phyloP scores from a whole-genome alignment of 306 rosid genomes.

The Dryas drummondii region DNA sequence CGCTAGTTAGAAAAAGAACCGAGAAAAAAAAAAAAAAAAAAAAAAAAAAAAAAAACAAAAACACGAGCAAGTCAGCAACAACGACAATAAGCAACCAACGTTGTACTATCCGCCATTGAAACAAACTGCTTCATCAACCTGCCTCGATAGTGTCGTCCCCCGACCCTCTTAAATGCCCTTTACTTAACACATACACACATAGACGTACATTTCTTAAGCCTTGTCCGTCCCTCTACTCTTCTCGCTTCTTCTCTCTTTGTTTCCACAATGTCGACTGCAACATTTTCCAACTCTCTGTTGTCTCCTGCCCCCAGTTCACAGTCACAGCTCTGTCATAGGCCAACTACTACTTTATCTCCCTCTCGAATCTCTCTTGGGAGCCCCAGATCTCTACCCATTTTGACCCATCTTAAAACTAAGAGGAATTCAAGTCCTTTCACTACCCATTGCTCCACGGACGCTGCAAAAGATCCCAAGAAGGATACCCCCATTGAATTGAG shows the following conservation, averaged over 20 bases:
- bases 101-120: not conserved
- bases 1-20: no score
- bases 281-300: constrained; percentile 40
- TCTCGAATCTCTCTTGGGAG: constrained; percentile 25
- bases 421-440: constrained; percentile 29
- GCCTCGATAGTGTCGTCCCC: not conserved
- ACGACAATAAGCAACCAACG: not conserved
- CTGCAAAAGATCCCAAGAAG: constrained; percentile 33
- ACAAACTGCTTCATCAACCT: not conserved
- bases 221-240: not conserved
- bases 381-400: constrained; percentile 34
- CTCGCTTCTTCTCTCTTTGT: not conserved
- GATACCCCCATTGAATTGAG: constrained; percentile 63
- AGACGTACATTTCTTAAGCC: no score
- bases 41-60: no score
- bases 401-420: constrained; percentile 23
- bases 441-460: constrained; percentile 35
- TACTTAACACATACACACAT: no score
- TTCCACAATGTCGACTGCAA: constrained; percentile 51
- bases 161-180: not conserved
- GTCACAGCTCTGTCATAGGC: constrained; percentile 25
- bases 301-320: constrained; percentile 28
- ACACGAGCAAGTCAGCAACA: no score
- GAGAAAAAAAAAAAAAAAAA: no score
- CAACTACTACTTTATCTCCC: constrained; percentile 3